These are phyloP conservation scores for Nothomitra cinnamomea DNA, from an alignment of 2,329 filamentous ascomycete genomes.

Conservation along the genomic window DNA sequence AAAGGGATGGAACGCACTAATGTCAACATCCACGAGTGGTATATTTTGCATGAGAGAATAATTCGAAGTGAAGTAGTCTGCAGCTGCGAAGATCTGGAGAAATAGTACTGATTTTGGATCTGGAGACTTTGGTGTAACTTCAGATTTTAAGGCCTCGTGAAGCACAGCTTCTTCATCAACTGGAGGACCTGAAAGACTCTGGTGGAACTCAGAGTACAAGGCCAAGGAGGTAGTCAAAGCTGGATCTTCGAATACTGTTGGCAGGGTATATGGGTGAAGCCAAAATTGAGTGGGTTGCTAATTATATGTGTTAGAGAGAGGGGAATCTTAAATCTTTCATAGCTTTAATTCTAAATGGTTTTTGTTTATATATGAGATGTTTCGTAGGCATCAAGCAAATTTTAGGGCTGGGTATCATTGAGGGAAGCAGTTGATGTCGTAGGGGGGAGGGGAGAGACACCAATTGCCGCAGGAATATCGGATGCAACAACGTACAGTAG, in stretches of 20 bases:
- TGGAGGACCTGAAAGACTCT: conserved; percentile 16
- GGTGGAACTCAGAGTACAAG: conserved; percentile 38
- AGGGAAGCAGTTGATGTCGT: conserved; percentile 4
- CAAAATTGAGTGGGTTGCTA: conserved; percentile 78
- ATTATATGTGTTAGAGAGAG: conserved; percentile 9
- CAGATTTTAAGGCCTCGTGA: background rate
- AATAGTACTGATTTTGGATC: conserved; percentile 40
- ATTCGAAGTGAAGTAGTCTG: conserved; percentile 72
- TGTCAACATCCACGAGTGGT: conserved; percentile 58
- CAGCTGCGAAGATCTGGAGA: conserved; percentile 56
- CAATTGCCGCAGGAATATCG: background rate
- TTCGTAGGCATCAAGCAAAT: too few relatives aligned
- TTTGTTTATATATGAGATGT: background rate
- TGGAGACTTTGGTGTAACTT: background rate
- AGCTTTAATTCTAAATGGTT: background rate
- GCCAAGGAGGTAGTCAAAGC: conserved; percentile 48
- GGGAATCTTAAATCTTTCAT: background rate
- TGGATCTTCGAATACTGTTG: conserved; percentile 42
- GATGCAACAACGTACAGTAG: conserved; percentile 47
- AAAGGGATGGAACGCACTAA: conserved; percentile 27
- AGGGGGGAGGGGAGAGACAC: conserved; percentile 7
- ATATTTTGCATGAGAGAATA: conserved; percentile 56
- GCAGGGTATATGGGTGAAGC: conserved; percentile 46
- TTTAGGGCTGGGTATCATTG: background rate
- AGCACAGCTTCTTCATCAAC: conserved; percentile 4